These are phyloP conservation scores for Pleurotus pulmonarius DNA, from an alignment of 768 basidiomycete genomes.

Conservation along the genomic window DNA sequence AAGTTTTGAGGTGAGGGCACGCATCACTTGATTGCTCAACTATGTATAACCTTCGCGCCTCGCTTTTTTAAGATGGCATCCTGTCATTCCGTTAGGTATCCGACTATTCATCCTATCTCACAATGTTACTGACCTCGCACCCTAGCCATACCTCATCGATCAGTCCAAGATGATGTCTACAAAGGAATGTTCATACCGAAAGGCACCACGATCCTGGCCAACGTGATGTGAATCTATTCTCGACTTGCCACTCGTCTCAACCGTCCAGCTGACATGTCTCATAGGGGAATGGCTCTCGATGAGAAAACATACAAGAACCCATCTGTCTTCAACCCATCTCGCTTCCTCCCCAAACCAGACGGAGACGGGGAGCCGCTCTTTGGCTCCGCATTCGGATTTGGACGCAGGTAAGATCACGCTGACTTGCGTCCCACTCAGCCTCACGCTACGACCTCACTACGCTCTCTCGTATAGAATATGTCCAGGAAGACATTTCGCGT, in stretches of 20 bases:
- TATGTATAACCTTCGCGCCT: too few relatives aligned
- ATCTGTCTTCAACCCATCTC: slow-evolving; percentile 20
- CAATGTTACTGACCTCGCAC: background rate
- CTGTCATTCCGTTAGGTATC: background rate
- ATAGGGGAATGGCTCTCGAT: slow-evolving; percentile 21
- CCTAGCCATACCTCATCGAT: slow-evolving; percentile 26
- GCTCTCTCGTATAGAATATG: background rate
- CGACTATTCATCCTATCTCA: background rate
- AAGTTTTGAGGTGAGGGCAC: slow-evolving; percentile 20
- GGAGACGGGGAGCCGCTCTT: slow-evolving; percentile 15
- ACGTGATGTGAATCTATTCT: slow-evolving; percentile 13
- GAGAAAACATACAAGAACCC: slow-evolving; percentile 18
- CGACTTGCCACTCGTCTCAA: background rate
- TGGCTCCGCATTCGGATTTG: slow-evolving; percentile 4
- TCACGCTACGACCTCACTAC: background rate
- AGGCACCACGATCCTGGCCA: slow-evolving; percentile 21
- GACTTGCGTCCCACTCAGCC: too few relatives aligned
- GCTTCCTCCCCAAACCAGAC: slow-evolving; percentile 16
- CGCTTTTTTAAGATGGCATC: background rate
- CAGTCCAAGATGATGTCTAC: slow-evolving; percentile 28
- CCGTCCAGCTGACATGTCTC: background rate
- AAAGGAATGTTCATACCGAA: slow-evolving; percentile 34
- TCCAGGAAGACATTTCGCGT: slow-evolving; percentile 6
- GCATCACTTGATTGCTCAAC: background rate
- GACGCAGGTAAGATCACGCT: background rate